Conservation (phyloP, 2,329 filamentous ascomycete species). For the Triangularia verruculosa region DNA sequence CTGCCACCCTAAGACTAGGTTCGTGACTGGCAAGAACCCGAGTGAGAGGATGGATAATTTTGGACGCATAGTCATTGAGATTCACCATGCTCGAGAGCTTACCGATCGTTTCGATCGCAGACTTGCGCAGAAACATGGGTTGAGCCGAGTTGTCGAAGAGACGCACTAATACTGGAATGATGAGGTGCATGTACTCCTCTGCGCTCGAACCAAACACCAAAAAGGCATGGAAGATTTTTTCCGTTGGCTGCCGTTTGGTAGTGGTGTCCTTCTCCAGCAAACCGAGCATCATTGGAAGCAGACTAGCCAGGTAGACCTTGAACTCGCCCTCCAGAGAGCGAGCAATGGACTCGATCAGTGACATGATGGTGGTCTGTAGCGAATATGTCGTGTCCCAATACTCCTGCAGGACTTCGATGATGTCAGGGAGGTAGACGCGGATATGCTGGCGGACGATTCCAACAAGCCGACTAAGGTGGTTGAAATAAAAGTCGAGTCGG, state of each 20-base stretch:
- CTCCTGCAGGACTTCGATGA: constrained; percentile 81
- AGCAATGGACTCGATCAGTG: constrained; percentile 89
- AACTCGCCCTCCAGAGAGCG: constrained; percentile 95
- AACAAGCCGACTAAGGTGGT: constrained; percentile 88
- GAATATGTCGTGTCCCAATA: constrained; percentile 82
- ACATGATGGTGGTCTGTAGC: constrained; percentile 86
- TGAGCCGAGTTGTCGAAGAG: constrained; percentile 89
- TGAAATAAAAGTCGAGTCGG: constrained; percentile 93
- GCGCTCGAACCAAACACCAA: constrained; percentile 92
- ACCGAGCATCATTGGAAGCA: constrained; percentile 91
- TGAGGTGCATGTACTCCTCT: constrained; percentile 99
- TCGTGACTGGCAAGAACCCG: constrained; percentile 76
- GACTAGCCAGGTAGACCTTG: constrained; percentile 86
- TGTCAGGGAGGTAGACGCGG: constrained; percentile 80
- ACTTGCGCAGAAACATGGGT: constrained; percentile 74
- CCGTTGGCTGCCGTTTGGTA: constrained; percentile 73
- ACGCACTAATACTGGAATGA: constrained; percentile 90
- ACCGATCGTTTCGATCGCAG: constrained; percentile 90
- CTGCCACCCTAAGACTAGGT: constrained; percentile 69
- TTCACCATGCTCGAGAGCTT: constrained; percentile 96
- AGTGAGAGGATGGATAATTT: constrained; percentile 91
- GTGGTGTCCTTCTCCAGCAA: constrained; percentile 84
- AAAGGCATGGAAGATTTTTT: constrained; percentile 91
- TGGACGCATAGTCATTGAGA: constrained; percentile 91
- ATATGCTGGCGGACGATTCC: constrained; percentile 97